Base-by-base conservation (phyloP, 1,284 basidiomycete species). In the Cutaneotrichosporon dermatis region DNA sequence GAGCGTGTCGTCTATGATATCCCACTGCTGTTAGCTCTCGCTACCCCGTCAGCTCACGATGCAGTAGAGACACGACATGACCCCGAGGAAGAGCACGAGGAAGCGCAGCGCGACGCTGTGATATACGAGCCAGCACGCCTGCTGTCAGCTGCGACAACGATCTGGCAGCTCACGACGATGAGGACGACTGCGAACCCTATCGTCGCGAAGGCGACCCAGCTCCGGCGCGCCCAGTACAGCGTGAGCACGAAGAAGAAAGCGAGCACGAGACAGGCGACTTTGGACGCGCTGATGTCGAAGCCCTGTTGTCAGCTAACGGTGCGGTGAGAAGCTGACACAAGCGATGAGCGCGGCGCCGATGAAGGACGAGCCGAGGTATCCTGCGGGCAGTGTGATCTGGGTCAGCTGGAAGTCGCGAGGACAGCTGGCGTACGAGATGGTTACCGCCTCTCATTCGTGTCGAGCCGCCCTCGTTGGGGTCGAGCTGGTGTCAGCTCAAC, bases 361-460 rank as follows among this genome's bases (percentile, higher is more conserved):
- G 70, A 97, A 80, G 3, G 88, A 88, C 2, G 89, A 92, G 9
- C 95, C 95, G 37, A 97, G 86, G 75, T 98, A 98, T 41, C 92
- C 92, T 1, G 92, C 92, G 0, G 90, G 90, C 4, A 79, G 64
- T 2, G 79, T 79, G 55, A 79, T 74, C 73, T 74, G 37, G 4
- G 4, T 57, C 13, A 51, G 50, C n/a, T 11, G 25, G 42, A 69
- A 25, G 25, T 25, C 69, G 92, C 8, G 94, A 94, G 36, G 90
- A 3, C 77, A 62, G 4, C 78, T 79, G 25, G 25, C 25, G 25
- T 55, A 79, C 73, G 69, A 88, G 89, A 9, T 86, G 82, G 45
- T 96, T 87, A 1, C 94, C 95, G 34, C 94, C 94, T 41, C 90
- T 86, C 93, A 98, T 97, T 36, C 85, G 82, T 0, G 95, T 98